Base-by-base conservation (phyloP, 129 eudicot species). In the Pseudognaphalium luteoalbum region DNA sequence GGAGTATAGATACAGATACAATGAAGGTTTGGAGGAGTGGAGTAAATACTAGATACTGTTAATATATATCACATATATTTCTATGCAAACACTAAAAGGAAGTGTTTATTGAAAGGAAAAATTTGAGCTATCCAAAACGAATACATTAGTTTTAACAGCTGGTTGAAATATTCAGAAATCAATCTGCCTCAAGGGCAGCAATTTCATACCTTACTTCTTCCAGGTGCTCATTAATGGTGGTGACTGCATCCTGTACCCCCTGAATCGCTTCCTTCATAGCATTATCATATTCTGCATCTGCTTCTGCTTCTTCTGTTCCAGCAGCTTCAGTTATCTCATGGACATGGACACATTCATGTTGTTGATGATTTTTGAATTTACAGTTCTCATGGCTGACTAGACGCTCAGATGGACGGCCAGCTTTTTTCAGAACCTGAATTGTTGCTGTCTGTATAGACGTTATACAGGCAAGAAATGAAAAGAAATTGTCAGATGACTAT, bases 301-400 rank as follows among this genome's bases (percentile, higher is more conserved):
- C 97, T 62, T 95, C 99, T 51, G 99, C 99, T 68, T 95, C 99
- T 87, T 95, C 96, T 6, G 97, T 95, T 70, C 99, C 99, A 62
- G 94, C 94, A 42, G 96, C 97, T 76, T 95, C 99, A 6, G 97
- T 95, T 78, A 91, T 87, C 75, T 95, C 85, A 76, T 95, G 96
- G 17, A 95, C 90, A 76, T 95, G 99, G 52, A 91, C 87, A 68
- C 99, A 95, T 68, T 89, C 88, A 54, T 95, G 99, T 76, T 93
- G 89, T 57, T 57, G 20, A 22, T 65, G 54, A 47, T 83, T 83
- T 72, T 61, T 76, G 62, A 86, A 85, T 78, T 80, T 89, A 84
- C 99, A 95, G 67, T 91, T 87, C 22, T 89, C 99, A 33, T 95
- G 99, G 85, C 94, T 89, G 59, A 89, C 96, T 42, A 87, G 68